These are phyloP conservation scores for Phytophthora pini DNA, from an alignment of 352 stramenopile species.

Conservation along the genomic window DNA sequence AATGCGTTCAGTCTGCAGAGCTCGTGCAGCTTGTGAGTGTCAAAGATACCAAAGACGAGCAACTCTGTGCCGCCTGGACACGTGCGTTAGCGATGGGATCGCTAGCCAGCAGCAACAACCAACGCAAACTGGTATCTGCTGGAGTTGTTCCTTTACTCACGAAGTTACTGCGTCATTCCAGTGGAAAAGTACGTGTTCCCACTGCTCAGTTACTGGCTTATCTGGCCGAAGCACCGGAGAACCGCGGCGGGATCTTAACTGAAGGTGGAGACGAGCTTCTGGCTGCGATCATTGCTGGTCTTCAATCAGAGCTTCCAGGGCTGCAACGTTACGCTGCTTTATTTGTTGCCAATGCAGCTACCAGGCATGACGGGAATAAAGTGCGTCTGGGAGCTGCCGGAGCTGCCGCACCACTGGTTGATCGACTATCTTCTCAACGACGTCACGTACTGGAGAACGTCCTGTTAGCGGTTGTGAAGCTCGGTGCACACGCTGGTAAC, in stretches of 20 bases:
- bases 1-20: slow-evolving; percentile 51
- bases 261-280: slow-evolving; percentile 51
- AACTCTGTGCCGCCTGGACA: slow-evolving; percentile 54
- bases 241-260: slow-evolving; percentile 50
- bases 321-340: slow-evolving; percentile 67
- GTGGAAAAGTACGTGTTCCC: slow-evolving; percentile 35
- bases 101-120: slow-evolving; percentile 53
- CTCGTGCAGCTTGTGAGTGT: slow-evolving; percentile 42
- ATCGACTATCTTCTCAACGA: slow-evolving; percentile 74
- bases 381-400: slow-evolving; percentile 58
- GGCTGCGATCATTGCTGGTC: slow-evolving; percentile 35
- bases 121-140: slow-evolving; percentile 47
- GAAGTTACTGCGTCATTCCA: slow-evolving; percentile 35
- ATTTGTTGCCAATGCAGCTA: slow-evolving; percentile 61
- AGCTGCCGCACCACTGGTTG: slow-evolving; percentile 50
- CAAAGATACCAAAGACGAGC: slow-evolving; percentile 28
- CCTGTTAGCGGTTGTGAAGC: slow-evolving; percentile 65
- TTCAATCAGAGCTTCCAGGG: slow-evolving; percentile 63
- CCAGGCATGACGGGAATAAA: slow-evolving; percentile 71
- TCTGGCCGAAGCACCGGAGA: slow-evolving; percentile 53
- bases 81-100: slow-evolving; percentile 51
- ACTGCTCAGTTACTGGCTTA: slow-evolving; percentile 54
- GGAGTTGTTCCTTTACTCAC: slow-evolving; percentile 49
- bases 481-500: slow-evolving; percentile 76
- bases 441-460: slow-evolving; percentile 76